Percentiles rank a stretch among this genome's conserved stretches.
Evolutionary conservation across 2,329 filamentous ascomycete genomes (phyloP).

Genomic region (Phyllosticta citrichinensis): DNA sequence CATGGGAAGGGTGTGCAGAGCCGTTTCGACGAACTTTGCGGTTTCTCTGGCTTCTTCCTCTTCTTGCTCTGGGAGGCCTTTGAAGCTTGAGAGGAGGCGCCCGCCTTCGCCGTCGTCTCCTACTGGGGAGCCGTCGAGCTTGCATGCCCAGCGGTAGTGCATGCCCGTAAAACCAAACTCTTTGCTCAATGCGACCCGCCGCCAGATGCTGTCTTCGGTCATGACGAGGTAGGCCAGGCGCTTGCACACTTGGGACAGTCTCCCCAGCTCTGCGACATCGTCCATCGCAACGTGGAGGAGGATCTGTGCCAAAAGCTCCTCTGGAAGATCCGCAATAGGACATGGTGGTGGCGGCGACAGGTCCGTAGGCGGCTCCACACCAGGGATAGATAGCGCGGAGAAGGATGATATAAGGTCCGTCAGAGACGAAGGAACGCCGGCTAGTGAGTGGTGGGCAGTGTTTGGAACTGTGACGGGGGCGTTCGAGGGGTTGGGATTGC

Average conservation of each 20-base stretch:
- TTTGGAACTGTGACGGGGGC: conserved; percentile 43
- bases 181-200: conserved; percentile 55
- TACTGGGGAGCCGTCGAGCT: conserved; percentile 41
- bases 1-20: conserved; percentile 25
- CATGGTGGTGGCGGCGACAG: conserved; percentile 66
- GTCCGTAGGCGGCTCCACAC: conserved; percentile 58
- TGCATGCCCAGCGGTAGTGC: conserved; percentile 67
- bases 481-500: conserved; percentile 39
- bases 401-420: conserved; percentile 69
- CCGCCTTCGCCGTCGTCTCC: conserved; percentile 25
- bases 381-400: conserved; percentile 56
- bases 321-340: conserved; percentile 65
- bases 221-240: conserved; percentile 74
- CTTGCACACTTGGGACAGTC: conserved; percentile 74
- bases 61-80: conserved; percentile 15
- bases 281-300: conserved; percentile 58
- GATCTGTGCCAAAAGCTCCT: conserved; percentile 77
- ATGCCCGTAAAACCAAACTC: conserved; percentile 75
- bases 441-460: conserved; percentile 47
- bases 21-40: conserved; percentile 3
- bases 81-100: conserved; percentile 19
- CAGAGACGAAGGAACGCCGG: conserved; percentile 45
- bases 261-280: conserved; percentile 69
- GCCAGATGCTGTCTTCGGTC: conserved; percentile 82
- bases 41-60: conserved; percentile 6